Conservation (phyloP, 176 grass and related monocot genomes). For the Alopecurus myosuroides region DNA sequence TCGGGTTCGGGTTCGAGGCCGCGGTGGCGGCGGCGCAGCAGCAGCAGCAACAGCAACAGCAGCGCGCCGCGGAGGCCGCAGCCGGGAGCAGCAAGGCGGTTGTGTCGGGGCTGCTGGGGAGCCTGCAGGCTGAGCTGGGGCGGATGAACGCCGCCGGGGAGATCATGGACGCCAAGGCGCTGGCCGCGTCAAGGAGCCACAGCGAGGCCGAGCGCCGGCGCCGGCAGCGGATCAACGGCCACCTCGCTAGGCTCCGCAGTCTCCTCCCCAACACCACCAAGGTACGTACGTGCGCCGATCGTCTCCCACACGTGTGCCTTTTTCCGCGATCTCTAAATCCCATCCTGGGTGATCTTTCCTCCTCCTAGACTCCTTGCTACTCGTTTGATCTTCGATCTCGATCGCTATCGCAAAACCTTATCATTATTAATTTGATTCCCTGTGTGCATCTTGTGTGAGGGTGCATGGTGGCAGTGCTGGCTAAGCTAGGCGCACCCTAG, state of each 20-base stretch:
- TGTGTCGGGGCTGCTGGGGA: constrained; percentile 52
- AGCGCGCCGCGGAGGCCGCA: constrained; percentile 29
- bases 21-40: background rate
- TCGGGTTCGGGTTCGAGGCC: constrained; percentile 47
- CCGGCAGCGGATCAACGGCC: constrained; percentile 88
- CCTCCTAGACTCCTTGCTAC: background rate
- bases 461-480: background rate
- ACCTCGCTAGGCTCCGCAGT: constrained; percentile 79
- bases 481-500: background rate
- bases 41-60: constrained; percentile 9
- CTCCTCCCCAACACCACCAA: constrained; percentile 96
- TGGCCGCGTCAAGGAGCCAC: constrained; percentile 91
- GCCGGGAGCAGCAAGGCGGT: constrained; percentile 29
- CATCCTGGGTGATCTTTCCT: background rate
- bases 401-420: background rate
- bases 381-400: background rate
- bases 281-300: constrained; percentile 30
- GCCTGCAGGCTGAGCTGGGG: constrained; percentile 83
- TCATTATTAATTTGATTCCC: background rate
- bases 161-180: constrained; percentile 96
- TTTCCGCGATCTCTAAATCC: background rate
- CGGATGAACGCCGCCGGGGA: constrained; percentile 76
- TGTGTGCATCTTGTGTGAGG: background rate
- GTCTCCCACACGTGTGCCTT: background rate
- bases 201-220: constrained; percentile 98